Base-by-base conservation (phyloP, 1,284 basidiomycete genomes). In the Puccinia hordei region DNA sequence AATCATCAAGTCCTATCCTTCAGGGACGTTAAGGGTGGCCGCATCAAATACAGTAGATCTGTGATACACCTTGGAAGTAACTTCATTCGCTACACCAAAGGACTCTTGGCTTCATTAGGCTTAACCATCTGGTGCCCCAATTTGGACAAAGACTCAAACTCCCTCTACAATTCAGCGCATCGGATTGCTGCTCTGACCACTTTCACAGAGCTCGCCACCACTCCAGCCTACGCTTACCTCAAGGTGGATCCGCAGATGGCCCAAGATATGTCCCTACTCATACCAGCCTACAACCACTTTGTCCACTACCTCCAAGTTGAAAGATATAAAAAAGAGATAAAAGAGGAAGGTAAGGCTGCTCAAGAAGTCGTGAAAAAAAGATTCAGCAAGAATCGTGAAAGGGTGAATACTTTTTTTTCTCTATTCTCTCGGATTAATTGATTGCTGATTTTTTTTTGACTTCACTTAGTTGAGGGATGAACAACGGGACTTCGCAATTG, bases 101-200 rank as follows among this genome's bases (percentile, higher is more conserved):
- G 72, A 3, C 5, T 65, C 19, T 30, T 76, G 55, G 49, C 57
- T n/a, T 22, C 8, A 3, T 53, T 76, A 15, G 73, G 74, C 4
- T 24, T 76, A 49, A 33, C 30, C 3, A 17, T 76, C n/a, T 76
- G 74, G 74, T 49, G 74, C 59, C 74, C 74, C 12, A 76, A 76
- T 27, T 41, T 76, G 6, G 46, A 76, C 2, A 44, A 76, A 41
- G 57, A 61, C 38, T 8, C 55, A 24, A 12, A 5, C 15, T 74
- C 72, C 12, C 30, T 74, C 12, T 76, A 76, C 46, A 76, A 76
- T 35, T 5, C 38, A 2, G 74, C 74, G 51, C 33, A 35, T 65
- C 55, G 61, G 5, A 63, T 76, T 66, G 57, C 59, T 9, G 72
- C 74, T 19, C 13, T 76, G 13, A 76, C 57, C 0, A 65, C 74